Conservation (phyloP, 75 land plant genomes). For the Sequoia sempervirens region DNA sequence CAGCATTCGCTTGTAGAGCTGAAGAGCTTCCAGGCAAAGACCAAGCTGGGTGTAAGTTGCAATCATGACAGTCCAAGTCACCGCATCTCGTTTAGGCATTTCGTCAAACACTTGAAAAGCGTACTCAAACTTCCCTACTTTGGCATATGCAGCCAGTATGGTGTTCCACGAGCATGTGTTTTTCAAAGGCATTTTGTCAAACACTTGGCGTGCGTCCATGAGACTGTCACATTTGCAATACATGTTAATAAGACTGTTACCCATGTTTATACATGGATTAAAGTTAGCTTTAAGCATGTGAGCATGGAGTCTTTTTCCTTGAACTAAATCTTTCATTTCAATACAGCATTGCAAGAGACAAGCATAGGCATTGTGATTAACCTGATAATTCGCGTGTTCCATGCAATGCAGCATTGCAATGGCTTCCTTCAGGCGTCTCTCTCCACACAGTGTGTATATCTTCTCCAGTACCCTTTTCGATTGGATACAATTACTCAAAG, state of each 20-base stretch:
- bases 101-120: slow-evolving; percentile 7
- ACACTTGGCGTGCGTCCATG: slow-evolving; percentile 10
- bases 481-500: background rate
- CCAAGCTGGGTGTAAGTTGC: slow-evolving; percentile 16
- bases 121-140: slow-evolving; percentile 7
- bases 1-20: slow-evolving; percentile 14
- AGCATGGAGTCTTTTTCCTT: slow-evolving; percentile 13
- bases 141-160: slow-evolving; percentile 3
- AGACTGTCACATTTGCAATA: slow-evolving; percentile 18
- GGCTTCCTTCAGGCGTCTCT: background rate
- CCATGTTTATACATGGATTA: slow-evolving; percentile 4
- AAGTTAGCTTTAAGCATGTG: background rate
- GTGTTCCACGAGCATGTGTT: slow-evolving; percentile 13
- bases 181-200: slow-evolving; percentile 9
- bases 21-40: slow-evolving; percentile 7
- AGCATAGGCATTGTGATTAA: background rate
- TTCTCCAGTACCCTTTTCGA: background rate
- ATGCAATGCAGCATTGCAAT: background rate
- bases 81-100: slow-evolving; percentile 10
- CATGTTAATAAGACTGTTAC: slow-evolving; percentile 20
- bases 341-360: slow-evolving; percentile 6
- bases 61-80: slow-evolving; percentile 25
- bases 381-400: background rate
- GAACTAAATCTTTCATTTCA: background rate
- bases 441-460: background rate